A percentile compares a stretch with the other conserved stretches of the same genome.
These are phyloP conservation scores for Corylus americana DNA, from an alignment of 306 rosid species.

Conservation along the genomic window DNA sequence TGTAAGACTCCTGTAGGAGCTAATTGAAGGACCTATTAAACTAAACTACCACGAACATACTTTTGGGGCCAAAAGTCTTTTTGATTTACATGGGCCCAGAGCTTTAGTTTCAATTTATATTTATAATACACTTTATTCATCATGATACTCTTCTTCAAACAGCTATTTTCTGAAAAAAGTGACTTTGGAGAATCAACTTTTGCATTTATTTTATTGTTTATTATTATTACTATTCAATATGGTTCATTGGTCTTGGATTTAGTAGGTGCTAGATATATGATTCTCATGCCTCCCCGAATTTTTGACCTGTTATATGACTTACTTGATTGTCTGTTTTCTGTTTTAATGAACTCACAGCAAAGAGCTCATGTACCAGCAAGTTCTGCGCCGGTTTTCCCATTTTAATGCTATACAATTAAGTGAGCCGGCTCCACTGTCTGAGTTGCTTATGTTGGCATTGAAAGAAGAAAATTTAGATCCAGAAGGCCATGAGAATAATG, in stretches of 20 bases:
- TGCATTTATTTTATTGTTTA: not conserved
- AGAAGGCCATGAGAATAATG: conserved; percentile 53
- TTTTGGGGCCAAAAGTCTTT: not conserved
- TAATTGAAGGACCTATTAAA: not conserved
- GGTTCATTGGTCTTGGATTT: not conserved
- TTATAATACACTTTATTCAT: not conserved
- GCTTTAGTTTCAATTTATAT: not conserved
- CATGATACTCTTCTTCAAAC: not conserved
- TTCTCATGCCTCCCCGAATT: conserved; percentile 3
- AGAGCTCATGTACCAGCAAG: conserved; percentile 99
- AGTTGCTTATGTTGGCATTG: conserved; percentile 76
- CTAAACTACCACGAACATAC: not conserved
- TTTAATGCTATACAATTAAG: conserved; percentile 85
- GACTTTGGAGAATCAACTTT: not conserved
- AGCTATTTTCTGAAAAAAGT: not conserved
- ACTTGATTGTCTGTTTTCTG: conserved; percentile 17
- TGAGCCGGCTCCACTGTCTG: conserved; percentile 73
- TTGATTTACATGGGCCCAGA: not conserved
- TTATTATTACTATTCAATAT: not conserved
- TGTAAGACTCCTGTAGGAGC: not conserved
- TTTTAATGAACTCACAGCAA: conserved; percentile 55
- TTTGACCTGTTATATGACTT: not conserved
- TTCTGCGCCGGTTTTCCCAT: conserved; percentile 73
- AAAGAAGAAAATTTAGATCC: conserved; percentile 72
- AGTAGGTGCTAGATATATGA: conserved; percentile 10